phyloP scores from a whole-genome alignment of 306 rosid genomes.

The Luffa acutangula region DNA sequence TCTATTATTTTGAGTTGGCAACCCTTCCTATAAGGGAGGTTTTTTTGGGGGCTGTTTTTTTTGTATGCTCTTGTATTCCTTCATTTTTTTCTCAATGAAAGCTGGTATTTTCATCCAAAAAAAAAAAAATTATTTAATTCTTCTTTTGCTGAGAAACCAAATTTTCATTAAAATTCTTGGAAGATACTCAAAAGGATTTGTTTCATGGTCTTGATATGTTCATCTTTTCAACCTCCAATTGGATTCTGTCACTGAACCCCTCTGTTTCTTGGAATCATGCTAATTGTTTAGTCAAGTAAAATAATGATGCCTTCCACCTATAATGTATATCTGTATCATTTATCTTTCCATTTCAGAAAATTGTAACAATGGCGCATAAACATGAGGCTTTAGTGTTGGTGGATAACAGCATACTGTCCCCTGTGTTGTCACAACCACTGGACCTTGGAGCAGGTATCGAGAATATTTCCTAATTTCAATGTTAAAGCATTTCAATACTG shows the following conservation, averaged over 20 bases:
- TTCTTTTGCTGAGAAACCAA: background rate
- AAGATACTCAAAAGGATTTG: background rate
- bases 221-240: background rate
- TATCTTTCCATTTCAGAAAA: conserved; percentile 41
- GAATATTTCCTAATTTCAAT: conserved; percentile 12
- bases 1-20: no score
- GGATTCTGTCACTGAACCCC: background rate
- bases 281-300: background rate
- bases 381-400: conserved; percentile 72
- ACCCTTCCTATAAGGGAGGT: no score
- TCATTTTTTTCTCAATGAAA: no score
- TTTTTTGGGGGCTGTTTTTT: no score
- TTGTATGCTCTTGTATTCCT: no score
- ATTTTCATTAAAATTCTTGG: background rate
- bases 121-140: no score
- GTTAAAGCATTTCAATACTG: background rate
- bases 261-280: background rate
- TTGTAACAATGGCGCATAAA: conserved; percentile 64
- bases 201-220: background rate
- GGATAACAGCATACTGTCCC: conserved; percentile 94
- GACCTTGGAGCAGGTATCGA: conserved; percentile 90
- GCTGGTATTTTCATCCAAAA: no score
- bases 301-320: conserved; percentile 2
- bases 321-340: background rate
- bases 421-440: conserved; percentile 75